These are phyloP conservation scores for Hypoxylon sp. DNA, from an alignment of 2,329 filamentous ascomycete genomes.

Conservation along the genomic window DNA sequence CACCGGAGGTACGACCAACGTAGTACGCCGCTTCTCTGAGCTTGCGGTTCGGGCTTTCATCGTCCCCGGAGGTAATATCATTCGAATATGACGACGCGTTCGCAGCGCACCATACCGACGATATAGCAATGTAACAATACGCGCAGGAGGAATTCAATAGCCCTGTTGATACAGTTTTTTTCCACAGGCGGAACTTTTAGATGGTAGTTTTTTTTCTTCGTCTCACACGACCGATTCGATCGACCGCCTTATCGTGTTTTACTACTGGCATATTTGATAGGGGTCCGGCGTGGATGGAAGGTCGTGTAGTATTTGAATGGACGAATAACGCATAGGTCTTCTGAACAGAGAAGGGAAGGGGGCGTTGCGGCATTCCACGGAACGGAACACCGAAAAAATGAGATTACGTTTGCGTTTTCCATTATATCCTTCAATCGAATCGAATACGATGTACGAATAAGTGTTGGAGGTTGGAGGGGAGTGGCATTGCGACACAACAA, in stretches of 20 bases:
- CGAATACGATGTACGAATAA: conserved; percentile 36
- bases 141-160: conserved; percentile 6
- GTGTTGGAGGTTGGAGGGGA: conserved; percentile 32
- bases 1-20: conserved; percentile 76
- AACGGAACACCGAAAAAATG: conserved; percentile 27
- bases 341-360: conserved; percentile 5
- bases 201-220: conserved; percentile 8
- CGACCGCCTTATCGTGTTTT: conserved; percentile 2
- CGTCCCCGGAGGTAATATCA: conserved; percentile 60
- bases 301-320: background rate
- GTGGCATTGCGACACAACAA: conserved; percentile 19
- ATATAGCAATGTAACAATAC: conserved; percentile 27
- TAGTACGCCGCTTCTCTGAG: conserved; percentile 74
- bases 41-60: conserved; percentile 70
- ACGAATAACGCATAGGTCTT: conserved; percentile 18
- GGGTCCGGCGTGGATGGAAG: background rate
- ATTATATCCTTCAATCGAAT: conserved; percentile 19
- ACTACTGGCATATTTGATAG: background rate
- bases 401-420: conserved; percentile 30
- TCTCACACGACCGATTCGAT: background rate
- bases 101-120: conserved; percentile 4
- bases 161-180: conserved; percentile 19
- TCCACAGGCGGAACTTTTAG: conserved; percentile 10
- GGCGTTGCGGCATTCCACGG: conserved; percentile 32
- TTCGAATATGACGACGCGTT: conserved; percentile 32